Evolutionary conservation across 768 basidiomycete genomes (phyloP), one percentile per base, ranked within the genome.

Genomic region (Lactarius evosmus): DNA sequence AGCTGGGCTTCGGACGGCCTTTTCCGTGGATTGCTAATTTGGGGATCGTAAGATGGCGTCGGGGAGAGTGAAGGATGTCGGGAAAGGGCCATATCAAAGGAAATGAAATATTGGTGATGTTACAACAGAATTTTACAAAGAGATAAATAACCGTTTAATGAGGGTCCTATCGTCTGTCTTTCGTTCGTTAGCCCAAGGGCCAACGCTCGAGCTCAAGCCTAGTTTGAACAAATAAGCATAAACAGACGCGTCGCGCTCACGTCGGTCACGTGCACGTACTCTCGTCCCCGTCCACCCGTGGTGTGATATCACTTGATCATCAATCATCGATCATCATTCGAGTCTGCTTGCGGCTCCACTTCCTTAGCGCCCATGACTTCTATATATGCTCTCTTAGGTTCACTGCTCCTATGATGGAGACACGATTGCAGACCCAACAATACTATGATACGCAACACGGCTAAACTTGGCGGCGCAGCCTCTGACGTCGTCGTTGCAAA

Each of bases 391-490:
- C 46, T 25, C 4, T 5, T 3, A 14, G 0, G 46, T 1, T 6
- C 46, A 49, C 46, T 49, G n/a, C n/a, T n/a, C n/a, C n/a, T n/a
- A n/a, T n/a, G n/a, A n/a, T n/a, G n/a, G 16, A 19, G 16, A 4
- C 7, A 11, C 22, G 34, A 17, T 44, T n/a, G 22, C 60, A 49
- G 12, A 56, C 22, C 22, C 12, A 49, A 25, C 46, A 12, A 49
- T 11, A 55, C 29, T 5, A 79, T 78, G 76, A 68, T 68, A 32
- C 61, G 52, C 33, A 70, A 68, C 54, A 76, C 75, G 16, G 71
- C 69, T 2, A 74, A 71, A n/a, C 75, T 80, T 32, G 78, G 79
- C 46, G 75, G 78, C n/a, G 75, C 76, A 16, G 76, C 76, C 22
- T 74, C 75, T 6, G 63, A 72, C 32, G 27, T 79, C 51, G 70